Base-by-base conservation (phyloP, 2,329 filamentous ascomycete species). In the Magnaporthiopsis rhizophila region DNA sequence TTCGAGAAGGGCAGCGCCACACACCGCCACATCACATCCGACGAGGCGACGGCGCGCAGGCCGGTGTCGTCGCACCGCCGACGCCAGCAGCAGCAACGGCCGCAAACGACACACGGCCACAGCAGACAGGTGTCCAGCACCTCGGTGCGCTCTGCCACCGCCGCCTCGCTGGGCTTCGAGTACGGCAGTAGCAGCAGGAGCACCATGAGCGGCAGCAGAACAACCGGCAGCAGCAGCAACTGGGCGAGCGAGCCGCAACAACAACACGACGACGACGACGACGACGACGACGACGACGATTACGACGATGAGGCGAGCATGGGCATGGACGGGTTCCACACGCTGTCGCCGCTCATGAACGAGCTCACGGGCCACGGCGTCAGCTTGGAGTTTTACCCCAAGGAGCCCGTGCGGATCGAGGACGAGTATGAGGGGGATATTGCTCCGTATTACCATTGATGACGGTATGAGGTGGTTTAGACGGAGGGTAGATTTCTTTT, bases 331-430 rank as follows among this genome's bases (percentile, higher is more conserved):
- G 58, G 58, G 11, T 38, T 60, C 58, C 26, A 60, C 28, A 38
- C 58, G 13, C 21, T 60, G 13, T 15, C 58, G 28, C 58, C 58
- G 28, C 58, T 60, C 26, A 60, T 60, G 58, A 38, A 60, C 58
- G 58, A 60, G 58, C 26, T 60, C 30, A 32, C 21, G 12, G 58
- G 58, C 15, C 18, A 53, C 45, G 45, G 45, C 45, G 18, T 53
- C 21, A n/a, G 45, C 45, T 9, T 21, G 45, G 45, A 53, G 18
- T 53, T 53, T n/a, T 53, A 53, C 7, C 45, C 45, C 18, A 53
- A 53, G 45, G 45, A 53, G 45, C 45, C 45, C 3, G 45, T 53
- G 21, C 45, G 45, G 3, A 7, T 53, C 2, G 45, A 53, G 18
- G 45, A 53, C 45, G 45, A 53, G 45, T 21, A 9, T 8, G 45